Base-by-base conservation (phyloP, 164 flowering plant species). In the Annona cherimola region DNA sequence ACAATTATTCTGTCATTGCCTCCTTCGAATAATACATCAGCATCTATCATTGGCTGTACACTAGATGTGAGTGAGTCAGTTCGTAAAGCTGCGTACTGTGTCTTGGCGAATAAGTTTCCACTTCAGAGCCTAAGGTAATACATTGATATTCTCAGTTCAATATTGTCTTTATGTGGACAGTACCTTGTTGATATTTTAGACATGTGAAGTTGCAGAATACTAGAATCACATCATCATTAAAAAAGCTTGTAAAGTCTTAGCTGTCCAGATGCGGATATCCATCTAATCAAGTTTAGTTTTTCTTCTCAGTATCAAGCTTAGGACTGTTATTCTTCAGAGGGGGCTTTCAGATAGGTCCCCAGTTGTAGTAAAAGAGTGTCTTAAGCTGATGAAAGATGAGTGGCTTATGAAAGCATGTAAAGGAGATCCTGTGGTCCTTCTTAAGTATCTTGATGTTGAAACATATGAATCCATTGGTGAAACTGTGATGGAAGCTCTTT, bases 401-500 rank as follows among this genome's bases (percentile, higher is more conserved):
- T 96, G 99, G 99, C 91, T 96, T 63, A 60, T 69, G 41, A 89
- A 90, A 71, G 83, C 85, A 71, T 93, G 98, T 80, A 82, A 85
- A 74, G 90, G 89, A 61, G 90, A 96, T 64, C 88, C 93, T 35
- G 43, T 90, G 45, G 80, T 81, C 73, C 90, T 96, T 74, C 93
- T 96, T 63, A 89, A 90, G 83, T 96, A 81, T 82, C 93, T 96
- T 66, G 99, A 96, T 84, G 99, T 93, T 69, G 99, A 93, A 84
- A 96, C 98, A 42, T 93, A 96, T 85, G 99, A 96, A 80, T 70
- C 73, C 4, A 92, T 93, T 72, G 97, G 95, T 55, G 94, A 85
- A 78, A 86, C 88, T 69, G 98, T 89, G 5, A 88, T 92, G 94
- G 81, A 18, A 41, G 86, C 87, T 76, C 86, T 96, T 20, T 76